Conservation (phyloP, 192 early-diverging fungal species). For the Coemansia sp. region DNA sequence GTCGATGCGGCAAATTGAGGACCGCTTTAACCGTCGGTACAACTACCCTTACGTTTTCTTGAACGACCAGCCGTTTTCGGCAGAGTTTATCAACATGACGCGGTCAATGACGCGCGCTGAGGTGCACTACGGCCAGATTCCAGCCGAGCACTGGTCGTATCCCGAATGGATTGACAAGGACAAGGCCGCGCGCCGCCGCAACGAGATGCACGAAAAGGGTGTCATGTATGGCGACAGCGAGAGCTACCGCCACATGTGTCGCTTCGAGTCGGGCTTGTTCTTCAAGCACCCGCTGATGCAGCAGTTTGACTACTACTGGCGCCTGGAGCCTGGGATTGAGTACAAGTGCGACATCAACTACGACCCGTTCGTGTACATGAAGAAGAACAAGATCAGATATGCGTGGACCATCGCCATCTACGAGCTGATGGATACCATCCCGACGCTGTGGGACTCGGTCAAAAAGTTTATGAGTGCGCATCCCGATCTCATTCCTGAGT, state of each 20-base stretch:
- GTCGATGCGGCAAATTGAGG: constrained; percentile 72
- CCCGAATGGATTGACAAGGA: constrained; percentile 71
- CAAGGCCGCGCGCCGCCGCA: constrained; percentile 47
- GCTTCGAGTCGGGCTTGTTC: constrained; percentile 46
- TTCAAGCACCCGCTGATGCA: constrained; percentile 44
- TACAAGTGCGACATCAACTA: constrained; percentile 53
- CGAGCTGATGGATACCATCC: constrained; percentile 49
- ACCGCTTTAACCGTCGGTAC: constrained; percentile 73
- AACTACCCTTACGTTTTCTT: constrained; percentile 84
- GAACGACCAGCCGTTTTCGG: constrained; percentile 70
- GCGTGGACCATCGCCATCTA: constrained; percentile 47
- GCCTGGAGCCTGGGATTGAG: constrained; percentile 48
- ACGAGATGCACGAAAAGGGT: constrained; percentile 53
- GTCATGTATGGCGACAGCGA: constrained; percentile 48
- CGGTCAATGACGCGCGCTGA: constrained; percentile 55
- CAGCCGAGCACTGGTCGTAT: constrained; percentile 72
- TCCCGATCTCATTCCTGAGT: constrained; percentile 19
- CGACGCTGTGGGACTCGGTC: constrained; percentile 47
- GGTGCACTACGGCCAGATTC: constrained; percentile 63
- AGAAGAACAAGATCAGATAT: constrained; percentile 37
- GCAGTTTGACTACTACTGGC: constrained; percentile 53
- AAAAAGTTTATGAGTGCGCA: constrained; percentile 49
- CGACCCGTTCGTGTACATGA: constrained; percentile 53
- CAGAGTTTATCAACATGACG: constrained; percentile 64
- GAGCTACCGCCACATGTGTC: constrained; percentile 51